Conservation (phyloP, 345 rosid genomes). For the Streptanthus diversifolius region DNA sequence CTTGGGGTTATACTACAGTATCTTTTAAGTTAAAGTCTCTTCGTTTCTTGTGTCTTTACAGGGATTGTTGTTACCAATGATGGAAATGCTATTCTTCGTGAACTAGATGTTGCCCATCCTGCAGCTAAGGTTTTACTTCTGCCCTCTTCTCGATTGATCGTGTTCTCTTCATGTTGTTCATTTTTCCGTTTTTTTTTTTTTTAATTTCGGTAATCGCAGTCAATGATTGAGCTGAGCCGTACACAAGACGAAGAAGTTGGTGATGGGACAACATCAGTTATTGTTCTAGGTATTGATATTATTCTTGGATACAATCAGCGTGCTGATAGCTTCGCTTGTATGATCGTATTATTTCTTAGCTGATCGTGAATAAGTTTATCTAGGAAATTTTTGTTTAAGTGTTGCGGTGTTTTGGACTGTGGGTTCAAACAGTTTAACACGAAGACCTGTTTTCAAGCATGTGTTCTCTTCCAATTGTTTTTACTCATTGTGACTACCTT, state of each 20-base stretch:
- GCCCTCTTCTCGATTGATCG: background rate
- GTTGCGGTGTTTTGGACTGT: background rate
- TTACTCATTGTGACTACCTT: background rate
- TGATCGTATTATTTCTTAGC: background rate
- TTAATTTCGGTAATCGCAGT: constrained; percentile 37
- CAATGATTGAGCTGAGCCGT: constrained; percentile 92
- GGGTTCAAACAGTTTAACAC: background rate
- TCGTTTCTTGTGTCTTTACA: constrained; percentile 27
- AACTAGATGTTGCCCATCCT: constrained; percentile 80
- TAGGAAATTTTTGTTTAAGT: background rate
- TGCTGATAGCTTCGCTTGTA: background rate
- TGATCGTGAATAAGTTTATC: background rate
- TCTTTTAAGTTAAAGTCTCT: background rate
- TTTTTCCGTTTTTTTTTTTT: background rate
- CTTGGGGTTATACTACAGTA: background rate
- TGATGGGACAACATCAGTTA: constrained; percentile 98
- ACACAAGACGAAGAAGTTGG: constrained; percentile 98
- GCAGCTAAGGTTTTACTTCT: constrained; percentile 67
- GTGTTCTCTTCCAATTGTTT: background rate
- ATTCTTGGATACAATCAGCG: background rate
- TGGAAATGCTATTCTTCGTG: constrained; percentile 90
- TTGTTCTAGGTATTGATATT: constrained; percentile 64
- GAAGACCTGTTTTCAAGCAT: background rate
- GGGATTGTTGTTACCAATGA: constrained; percentile 92
- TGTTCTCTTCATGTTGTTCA: background rate